phyloP scores from a whole-genome alignment of 768 basidiomycete genomes.

The Exsudoporus frostii region DNA sequence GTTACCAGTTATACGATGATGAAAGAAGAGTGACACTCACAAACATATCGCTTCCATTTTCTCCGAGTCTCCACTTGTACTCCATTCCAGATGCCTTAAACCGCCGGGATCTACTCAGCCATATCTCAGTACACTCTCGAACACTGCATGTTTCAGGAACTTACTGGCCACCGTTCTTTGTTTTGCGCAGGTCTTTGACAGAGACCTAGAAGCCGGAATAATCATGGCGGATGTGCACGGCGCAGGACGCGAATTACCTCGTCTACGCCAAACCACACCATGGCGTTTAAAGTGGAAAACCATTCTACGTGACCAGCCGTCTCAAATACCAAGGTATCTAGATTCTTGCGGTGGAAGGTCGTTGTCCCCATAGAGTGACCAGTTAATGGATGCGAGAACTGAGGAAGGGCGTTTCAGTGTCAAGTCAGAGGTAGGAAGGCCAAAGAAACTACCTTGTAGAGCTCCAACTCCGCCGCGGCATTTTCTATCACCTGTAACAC shows the following conservation, averaged over 20 bases:
- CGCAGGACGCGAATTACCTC: slow-evolving; percentile 31
- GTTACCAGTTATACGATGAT: not conserved
- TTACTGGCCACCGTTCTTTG: slow-evolving; percentile 52
- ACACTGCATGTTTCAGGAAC: slow-evolving; percentile 5
- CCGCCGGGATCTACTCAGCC: slow-evolving; percentile 43
- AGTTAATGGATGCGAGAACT: slow-evolving; percentile 47
- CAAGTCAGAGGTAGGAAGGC: not conserved
- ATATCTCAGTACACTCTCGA: not conserved
- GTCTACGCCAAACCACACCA: slow-evolving; percentile 47
- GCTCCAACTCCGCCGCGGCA: slow-evolving; percentile 30
- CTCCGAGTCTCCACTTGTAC: slow-evolving; percentile 56
- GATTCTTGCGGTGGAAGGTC: slow-evolving; percentile 48
- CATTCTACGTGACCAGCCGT: slow-evolving; percentile 54
- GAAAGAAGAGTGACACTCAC: slow-evolving; percentile 33
- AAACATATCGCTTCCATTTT: slow-evolving; percentile 42
- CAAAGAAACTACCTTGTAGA: slow-evolving; percentile 40
- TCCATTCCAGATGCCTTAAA: slow-evolving; percentile 48
- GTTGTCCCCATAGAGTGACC: slow-evolving; percentile 42
- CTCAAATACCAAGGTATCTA: slow-evolving; percentile 43
- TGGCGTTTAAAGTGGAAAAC: slow-evolving; percentile 43
- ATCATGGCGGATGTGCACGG: not conserved
- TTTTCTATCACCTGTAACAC: slow-evolving; percentile 35
- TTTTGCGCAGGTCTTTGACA: slow-evolving; percentile 46
- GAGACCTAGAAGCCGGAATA: slow-evolving; percentile 29
- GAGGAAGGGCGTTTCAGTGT: not conserved